phyloP scores from a whole-genome alignment of 1,284 basidiomycete genomes.

The Rhodotorula mucilaginosa region DNA sequence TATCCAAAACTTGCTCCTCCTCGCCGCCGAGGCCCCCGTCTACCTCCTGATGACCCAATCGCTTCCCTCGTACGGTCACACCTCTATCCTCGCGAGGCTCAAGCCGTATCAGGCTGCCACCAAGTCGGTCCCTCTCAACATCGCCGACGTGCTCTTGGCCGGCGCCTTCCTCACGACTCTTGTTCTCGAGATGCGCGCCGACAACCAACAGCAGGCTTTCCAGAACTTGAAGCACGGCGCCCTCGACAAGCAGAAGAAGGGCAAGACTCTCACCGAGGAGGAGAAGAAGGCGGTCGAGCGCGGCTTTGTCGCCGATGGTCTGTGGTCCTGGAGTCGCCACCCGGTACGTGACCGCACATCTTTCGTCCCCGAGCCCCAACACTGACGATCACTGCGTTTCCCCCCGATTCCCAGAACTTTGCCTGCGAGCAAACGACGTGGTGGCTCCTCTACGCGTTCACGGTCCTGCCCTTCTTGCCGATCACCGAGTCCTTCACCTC shows the following conservation, averaged over 20 bases:
- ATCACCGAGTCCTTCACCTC: slow-evolving; percentile 23
- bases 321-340: slow-evolving; percentile 83
- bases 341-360: slow-evolving; percentile 52
- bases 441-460: slow-evolving; percentile 44
- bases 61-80: slow-evolving; percentile 48
- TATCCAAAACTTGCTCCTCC: slow-evolving; percentile 75
- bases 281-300: slow-evolving; percentile 64
- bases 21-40: slow-evolving; percentile 51
- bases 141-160: slow-evolving; percentile 67
- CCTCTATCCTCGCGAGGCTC: slow-evolving; percentile 49
- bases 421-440: slow-evolving; percentile 44
- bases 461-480: slow-evolving; percentile 38
- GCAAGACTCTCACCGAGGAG: slow-evolving; percentile 57
- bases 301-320: slow-evolving; percentile 78
- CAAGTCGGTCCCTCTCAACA: slow-evolving; percentile 52
- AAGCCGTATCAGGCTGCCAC: slow-evolving; percentile 53
- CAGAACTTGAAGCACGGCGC: slow-evolving; percentile 67
- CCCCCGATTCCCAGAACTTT: slow-evolving; percentile 38
- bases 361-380: neutral
- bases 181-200: slow-evolving; percentile 71
- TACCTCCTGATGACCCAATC: slow-evolving; percentile 59
- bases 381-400: no score
- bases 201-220: slow-evolving; percentile 86
- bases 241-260: slow-evolving; percentile 26
- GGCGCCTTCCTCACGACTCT: slow-evolving; percentile 61